Evolutionary conservation across 768 basidiomycete species (phyloP).

Genomic region (Mycena indigotica): DNA sequence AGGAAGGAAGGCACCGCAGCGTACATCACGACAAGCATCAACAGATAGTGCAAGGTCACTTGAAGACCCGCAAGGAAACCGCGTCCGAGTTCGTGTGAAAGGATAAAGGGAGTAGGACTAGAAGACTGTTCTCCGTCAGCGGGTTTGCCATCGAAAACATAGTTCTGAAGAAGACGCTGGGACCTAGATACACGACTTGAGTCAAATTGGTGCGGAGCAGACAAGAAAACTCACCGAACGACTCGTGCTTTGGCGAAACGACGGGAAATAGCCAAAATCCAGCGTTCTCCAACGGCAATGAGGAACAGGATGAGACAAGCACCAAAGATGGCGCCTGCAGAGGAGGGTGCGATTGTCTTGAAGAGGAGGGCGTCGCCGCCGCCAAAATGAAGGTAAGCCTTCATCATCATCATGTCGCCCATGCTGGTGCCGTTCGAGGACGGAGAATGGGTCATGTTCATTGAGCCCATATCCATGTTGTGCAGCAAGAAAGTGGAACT

Average conservation of each 20-base stretch:
- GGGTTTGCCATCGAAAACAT: conserved; percentile 4
- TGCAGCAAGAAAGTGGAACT: too few species aligned
- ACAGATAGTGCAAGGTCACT: conserved; percentile 23
- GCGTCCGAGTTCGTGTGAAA: conserved; percentile 24
- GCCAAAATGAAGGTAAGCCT: conserved; percentile 70
- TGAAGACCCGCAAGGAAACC: conserved; percentile 19
- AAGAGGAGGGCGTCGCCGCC: conserved; percentile 69
- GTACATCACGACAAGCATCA: conserved; percentile 30
- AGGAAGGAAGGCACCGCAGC: neutral
- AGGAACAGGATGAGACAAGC: conserved; percentile 73
- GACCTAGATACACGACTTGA: neutral
- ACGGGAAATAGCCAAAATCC: conserved; percentile 38
- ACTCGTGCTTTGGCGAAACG: conserved; percentile 7
- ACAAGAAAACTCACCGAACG: neutral
- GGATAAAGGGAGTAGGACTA: conserved; percentile 16
- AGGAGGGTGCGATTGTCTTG: conserved; percentile 65
- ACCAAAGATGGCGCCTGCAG: conserved; percentile 70
- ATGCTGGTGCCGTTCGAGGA: conserved; percentile 2
- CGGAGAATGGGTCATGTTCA: conserved; percentile 13
- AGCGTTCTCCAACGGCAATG: conserved; percentile 71
- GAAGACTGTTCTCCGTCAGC: neutral
- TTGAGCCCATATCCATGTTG: conserved; percentile 13
- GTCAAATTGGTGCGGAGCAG: neutral
- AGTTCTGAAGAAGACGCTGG: conserved; percentile 1
- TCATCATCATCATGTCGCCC: conserved; percentile 50